A percentile compares a stretch with the other conserved stretches of the same genome.
These are phyloP conservation scores for Blastocystis sp. DNA, from an alignment of 352 stramenopile species.

Conservation along the genomic window DNA sequence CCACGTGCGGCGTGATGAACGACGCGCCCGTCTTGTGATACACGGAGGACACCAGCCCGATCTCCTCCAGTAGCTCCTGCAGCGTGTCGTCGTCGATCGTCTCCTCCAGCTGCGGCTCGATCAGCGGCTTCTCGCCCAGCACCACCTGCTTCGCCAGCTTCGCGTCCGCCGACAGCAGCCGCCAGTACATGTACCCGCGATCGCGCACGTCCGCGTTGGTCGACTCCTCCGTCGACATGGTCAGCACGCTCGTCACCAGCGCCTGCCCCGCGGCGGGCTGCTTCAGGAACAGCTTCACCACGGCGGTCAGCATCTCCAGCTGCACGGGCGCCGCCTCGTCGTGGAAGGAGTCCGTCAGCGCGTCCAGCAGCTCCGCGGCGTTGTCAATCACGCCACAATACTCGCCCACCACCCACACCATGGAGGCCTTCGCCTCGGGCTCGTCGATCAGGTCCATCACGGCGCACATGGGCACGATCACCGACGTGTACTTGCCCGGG, in stretches of 20 bases:
- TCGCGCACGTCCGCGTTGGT: constrained; percentile 97
- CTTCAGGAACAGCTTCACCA: constrained; percentile 98
- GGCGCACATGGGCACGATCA: constrained; percentile 96
- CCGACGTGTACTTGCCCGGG: constrained; percentile 95
- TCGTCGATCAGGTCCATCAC: constrained; percentile 98
- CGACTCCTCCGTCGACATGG: constrained; percentile 92
- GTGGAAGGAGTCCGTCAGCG: constrained; percentile 95
- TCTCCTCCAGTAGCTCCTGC: constrained; percentile 91
- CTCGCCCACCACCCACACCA: constrained; percentile 99
- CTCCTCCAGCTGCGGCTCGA: constrained; percentile 75
- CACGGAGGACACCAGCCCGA: constrained; percentile 91
- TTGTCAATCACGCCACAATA: constrained; percentile 95
- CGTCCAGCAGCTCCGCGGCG: constrained; percentile 94
- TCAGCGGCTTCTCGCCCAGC: constrained; percentile 93
- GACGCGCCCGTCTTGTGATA: constrained; percentile 93
- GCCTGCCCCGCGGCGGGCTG: constrained; percentile 77
- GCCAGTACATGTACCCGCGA: constrained; percentile 97
- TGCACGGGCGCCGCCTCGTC: constrained; percentile 86
- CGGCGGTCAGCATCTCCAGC: constrained; percentile 93
- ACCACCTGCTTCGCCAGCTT: constrained; percentile 95
- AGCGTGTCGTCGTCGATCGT: constrained; percentile 84
- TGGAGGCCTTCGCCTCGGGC: constrained; percentile 94
- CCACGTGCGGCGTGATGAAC: constrained; percentile 75
- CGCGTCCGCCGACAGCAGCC: constrained; percentile 92
- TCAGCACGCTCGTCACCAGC: constrained; percentile 94